These are phyloP conservation scores for Fomitopsis serialis DNA, from an alignment of 768 basidiomycete genomes.

Conservation along the genomic window DNA sequence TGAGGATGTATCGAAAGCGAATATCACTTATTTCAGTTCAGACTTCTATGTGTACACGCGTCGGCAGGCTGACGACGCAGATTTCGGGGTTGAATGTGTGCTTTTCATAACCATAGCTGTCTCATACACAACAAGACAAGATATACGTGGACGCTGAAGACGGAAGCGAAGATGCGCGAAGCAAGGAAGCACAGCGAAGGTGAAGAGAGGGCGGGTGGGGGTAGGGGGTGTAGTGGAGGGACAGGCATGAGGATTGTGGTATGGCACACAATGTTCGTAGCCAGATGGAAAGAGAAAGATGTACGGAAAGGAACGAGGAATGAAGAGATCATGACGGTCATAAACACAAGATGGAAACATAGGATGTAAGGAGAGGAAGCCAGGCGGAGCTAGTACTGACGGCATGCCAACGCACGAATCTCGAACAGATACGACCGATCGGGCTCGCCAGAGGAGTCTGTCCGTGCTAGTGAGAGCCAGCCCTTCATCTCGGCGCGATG, in stretches of 20 bases:
- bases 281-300: neutral
- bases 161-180: constrained; percentile 3
- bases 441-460: constrained; percentile 28
- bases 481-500: constrained; percentile 83
- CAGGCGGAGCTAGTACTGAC: constrained; percentile 53
- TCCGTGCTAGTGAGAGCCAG: constrained; percentile 42
- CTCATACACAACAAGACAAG: constrained; percentile 12
- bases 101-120: constrained; percentile 8
- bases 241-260: neutral
- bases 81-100: constrained; percentile 1
- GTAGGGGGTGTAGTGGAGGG: constrained; percentile 15
- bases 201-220: constrained; percentile 16
- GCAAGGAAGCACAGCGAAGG: constrained; percentile 16
- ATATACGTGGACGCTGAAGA: neutral
- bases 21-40: neutral
- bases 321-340: neutral
- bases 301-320: neutral
- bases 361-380: neutral
- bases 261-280: constrained; percentile 2
- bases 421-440: constrained; percentile 71
- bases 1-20: neutral
- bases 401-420: constrained; percentile 81
- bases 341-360: constrained; percentile 7
- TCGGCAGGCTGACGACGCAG: neutral
- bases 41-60: neutral